Evolutionary conservation across 2,329 filamentous ascomycete species (phyloP), one percentile per base, ranked within the genome.

Genomic region (Rhynchosporium secalis): DNA sequence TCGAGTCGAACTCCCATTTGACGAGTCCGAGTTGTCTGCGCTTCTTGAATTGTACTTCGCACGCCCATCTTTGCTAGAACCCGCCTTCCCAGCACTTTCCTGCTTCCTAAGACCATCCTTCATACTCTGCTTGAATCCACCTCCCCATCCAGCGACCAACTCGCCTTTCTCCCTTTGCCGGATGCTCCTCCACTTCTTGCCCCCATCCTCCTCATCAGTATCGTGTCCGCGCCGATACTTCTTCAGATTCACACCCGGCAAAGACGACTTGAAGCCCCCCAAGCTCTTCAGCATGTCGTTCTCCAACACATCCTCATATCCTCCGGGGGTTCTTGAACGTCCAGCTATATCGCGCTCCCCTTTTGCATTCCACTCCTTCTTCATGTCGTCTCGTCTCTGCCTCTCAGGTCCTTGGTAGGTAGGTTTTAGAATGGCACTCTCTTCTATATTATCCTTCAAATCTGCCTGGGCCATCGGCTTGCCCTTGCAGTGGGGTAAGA

Each of bases 231-330:
- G 33, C 33, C 26, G 31, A 26, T 48, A 20, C 12, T 55, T 33
- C 5, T 48, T 4, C 13, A 43, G 15, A 8, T 15, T 3, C 2
- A n/a, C 41, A 13, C 13, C 10, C 13, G 28, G 47, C 29, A 63
- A 36, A 12, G 51, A 58, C 2, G 61, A 59, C 15, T 5, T 41
- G 46, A 63, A 63, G 52, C 40, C 40, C 9, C 43, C 55, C 15
- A 33, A 31, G 36, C 40, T 58, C 13, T 40, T 56, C 15, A 56
- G 38, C 33, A 15, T 38, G 40, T 33, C n/a, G 38, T 51, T 55
- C 43, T 64, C 62, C 20, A 49, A 20, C 31, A 49, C 47, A 64
- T 62, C 49, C 40, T 64, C 62, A 40, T 56, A 64, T 6, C 40
- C 56, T 10, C 47, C 59, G 3, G 46, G 26, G 10, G 31, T 12